Evolutionary conservation across 371 early-diverging fungal genomes (phyloP).

Genomic region (Thermomucor indicae-seudaticae): DNA sequence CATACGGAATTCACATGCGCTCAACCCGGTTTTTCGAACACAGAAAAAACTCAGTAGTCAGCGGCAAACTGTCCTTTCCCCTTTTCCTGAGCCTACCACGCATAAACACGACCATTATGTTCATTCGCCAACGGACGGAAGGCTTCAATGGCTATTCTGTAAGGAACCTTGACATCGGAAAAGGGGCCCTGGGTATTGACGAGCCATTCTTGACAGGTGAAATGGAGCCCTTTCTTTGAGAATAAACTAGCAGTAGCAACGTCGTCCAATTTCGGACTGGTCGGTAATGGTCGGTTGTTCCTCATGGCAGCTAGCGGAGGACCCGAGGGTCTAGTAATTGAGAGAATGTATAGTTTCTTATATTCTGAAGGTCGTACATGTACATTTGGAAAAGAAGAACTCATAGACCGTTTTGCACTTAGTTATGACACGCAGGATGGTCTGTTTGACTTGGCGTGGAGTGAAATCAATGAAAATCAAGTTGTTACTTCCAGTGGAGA

Average conservation of each 20-base stretch:
- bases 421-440: constrained; percentile 97
- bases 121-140: no score
- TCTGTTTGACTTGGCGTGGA: constrained; percentile 91
- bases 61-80: no score
- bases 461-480: constrained; percentile 92
- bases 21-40: no score
- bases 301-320: constrained; percentile 48
- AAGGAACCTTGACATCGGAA: constrained; percentile 6
- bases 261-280: constrained; percentile 94
- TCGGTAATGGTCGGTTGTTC: constrained; percentile 90
- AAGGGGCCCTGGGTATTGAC: neutral
- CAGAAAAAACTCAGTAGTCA: no score
- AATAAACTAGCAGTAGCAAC: constrained; percentile 82
- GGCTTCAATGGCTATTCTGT: constrained; percentile 68
- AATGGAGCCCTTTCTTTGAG: constrained; percentile 94
- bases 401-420: neutral
- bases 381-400: neutral
- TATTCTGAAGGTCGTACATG: neutral
- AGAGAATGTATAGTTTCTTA: constrained; percentile 57
- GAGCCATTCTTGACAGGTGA: constrained; percentile 40
- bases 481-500: constrained; percentile 88
- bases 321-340: constrained; percentile 58
- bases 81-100: no score
- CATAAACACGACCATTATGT: no score
- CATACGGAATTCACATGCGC: no score